A percentile compares a stretch with the other conserved stretches of the same genome.
phyloP scores from a whole-genome alignment of 1,284 basidiomycete genomes.

The Naganishia liquefaciens region DNA sequence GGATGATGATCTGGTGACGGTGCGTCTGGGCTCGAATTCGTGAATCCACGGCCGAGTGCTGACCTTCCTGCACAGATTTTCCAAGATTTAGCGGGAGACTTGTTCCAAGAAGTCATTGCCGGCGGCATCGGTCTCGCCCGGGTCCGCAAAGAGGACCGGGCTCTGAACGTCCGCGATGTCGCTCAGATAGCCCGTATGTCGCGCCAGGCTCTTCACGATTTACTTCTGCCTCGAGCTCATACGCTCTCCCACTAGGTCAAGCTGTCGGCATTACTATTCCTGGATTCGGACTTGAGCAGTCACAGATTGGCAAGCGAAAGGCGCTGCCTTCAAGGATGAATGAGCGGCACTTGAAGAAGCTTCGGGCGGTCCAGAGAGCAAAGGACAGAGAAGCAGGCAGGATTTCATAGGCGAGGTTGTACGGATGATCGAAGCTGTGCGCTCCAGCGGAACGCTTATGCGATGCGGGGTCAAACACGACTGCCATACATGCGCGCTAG shows the following conservation, averaged over 20 bases:
- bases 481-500: too few species aligned
- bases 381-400: slow-evolving; percentile 20
- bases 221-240: background rate
- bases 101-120: slow-evolving; percentile 8
- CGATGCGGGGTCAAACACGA: too few species aligned
- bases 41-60: background rate
- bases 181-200: slow-evolving; percentile 13
- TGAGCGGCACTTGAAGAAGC: slow-evolving; percentile 19
- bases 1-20: slow-evolving; percentile 23
- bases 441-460: too few species aligned
- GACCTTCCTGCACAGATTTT: slow-evolving; percentile 7
- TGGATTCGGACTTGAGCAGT: slow-evolving; percentile 23
- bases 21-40: background rate
- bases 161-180: slow-evolving; percentile 9
- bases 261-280: slow-evolving; percentile 22
- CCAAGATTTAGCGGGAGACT: slow-evolving; percentile 11
- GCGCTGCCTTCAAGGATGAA: slow-evolving; percentile 10
- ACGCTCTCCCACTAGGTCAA: background rate
- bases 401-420: background rate
- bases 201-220: too few species aligned
- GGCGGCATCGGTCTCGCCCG: slow-evolving; percentile 1
- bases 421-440: too few species aligned
- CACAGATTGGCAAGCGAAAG: slow-evolving; percentile 25
- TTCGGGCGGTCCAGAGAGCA: slow-evolving; percentile 21
- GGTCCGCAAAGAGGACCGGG: background rate